Conservation (phyloP, 495 filamentous ascomycete genomes). For the Pyrenula massariospora region DNA sequence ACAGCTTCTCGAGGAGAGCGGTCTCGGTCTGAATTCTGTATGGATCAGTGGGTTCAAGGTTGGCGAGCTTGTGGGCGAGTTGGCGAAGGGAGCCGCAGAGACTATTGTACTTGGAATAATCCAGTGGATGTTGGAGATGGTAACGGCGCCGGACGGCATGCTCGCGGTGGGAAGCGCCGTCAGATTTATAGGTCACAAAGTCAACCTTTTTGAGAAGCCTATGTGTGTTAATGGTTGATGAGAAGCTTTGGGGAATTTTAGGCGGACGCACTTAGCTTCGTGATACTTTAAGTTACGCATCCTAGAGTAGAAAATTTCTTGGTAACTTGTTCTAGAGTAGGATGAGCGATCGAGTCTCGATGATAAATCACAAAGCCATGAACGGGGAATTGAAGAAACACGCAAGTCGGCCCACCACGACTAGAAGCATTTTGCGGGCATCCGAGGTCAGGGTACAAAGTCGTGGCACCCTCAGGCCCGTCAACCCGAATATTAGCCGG, state of each 20-base stretch:
- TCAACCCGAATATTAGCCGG: too few relatives aligned
- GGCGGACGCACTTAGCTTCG: conserved; percentile 52
- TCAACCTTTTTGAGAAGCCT: conserved; percentile 83
- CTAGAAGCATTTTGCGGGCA: too few relatives aligned
- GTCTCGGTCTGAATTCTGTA: conserved; percentile 69
- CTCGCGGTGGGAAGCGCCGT: conserved; percentile 65
- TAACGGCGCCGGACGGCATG: conserved; percentile 73
- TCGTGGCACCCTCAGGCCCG: too few relatives aligned
- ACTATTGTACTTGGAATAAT: conserved; percentile 82
- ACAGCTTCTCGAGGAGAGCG: conserved; percentile 77
- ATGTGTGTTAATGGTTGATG: conserved; percentile 12
- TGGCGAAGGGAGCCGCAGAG: conserved; percentile 76
- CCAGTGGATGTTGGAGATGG: conserved; percentile 71
- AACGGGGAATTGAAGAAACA: too few relatives aligned
- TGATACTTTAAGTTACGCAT: conserved; percentile 88
- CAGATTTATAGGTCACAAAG: conserved; percentile 85
- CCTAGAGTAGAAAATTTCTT: too few relatives aligned
- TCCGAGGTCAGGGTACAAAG: too few relatives aligned
- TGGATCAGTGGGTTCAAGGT: conserved; percentile 63
- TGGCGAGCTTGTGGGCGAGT: conserved; percentile 73
- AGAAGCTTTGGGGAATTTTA: conserved; percentile 40
- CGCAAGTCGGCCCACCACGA: too few relatives aligned
- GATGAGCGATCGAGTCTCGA: too few relatives aligned
- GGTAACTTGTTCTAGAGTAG: too few relatives aligned
- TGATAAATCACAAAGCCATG: too few relatives aligned